Base-by-base conservation (phyloP, 2,329 filamentous ascomycete species). In the Aspergillus bombycis region DNA sequence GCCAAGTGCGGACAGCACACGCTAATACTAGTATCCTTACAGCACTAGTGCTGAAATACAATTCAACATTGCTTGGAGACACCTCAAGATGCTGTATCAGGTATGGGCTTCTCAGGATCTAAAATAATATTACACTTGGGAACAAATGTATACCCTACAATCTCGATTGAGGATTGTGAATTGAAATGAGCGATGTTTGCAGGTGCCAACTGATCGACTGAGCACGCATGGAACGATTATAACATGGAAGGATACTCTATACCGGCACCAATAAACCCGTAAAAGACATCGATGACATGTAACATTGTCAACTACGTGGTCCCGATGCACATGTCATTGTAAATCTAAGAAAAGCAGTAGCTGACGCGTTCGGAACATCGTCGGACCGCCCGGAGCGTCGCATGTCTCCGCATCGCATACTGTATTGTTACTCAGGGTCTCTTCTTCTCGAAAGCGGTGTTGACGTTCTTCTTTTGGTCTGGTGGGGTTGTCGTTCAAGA, bases 321-420 rank as follows among this genome's bases (percentile, higher is more conserved):
- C 19, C 38, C 38, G 38, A 16, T 4, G 38, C 38, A 41, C 19
- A 41, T 41, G 38, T 41, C 38, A 41, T 41, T 41, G 38, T 41
- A 57, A 48, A 50, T 54, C 36, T 50, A 57, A 32, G 26, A 46
- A 23, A 53, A 53, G 6, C 48, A 56, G 45, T 46, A 52, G 61
- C 59, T 67, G 57, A 72, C 65, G 68, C 63, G 65, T 48, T 61
- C 74, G 75, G 75, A 77, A 70, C 63, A 77, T 72, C 65, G 59
- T 77, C 74, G 72, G 73, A 14, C 52, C 52, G 52, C 62, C 75
- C 75, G 74, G 52, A 66, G 71, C 70, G 72, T 69, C 70, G 75
- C 69, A 64, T 62, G 69, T 68, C 70, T 70, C 69, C 68, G 69
- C 66, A 72, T 69, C 62, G 64, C 69, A 64, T 63, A 61, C 55